Evolutionary conservation across 306 rosid genomes (phyloP), one percentile per base, ranked within the genome.

Genomic region (Inga leiocalycina): DNA sequence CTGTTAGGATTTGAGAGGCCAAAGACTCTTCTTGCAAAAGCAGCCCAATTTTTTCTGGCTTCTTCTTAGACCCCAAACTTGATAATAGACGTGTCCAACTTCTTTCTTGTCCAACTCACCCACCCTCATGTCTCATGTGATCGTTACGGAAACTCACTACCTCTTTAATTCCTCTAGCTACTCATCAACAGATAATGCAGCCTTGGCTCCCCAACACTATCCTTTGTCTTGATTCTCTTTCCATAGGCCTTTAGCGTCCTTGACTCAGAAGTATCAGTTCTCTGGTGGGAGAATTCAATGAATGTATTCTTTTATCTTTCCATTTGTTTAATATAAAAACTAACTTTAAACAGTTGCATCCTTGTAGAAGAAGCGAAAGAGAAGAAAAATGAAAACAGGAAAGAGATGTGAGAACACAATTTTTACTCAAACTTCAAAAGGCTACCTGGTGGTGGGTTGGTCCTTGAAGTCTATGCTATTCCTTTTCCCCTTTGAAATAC

Each of bases 361-460:
- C 84, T 82, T 83, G 81, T 82, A 82, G 90, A 84, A 73, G 83
- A 84, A 85, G 88, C 45, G 62, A 84, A 85, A 82, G 83, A 88
- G 87, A 77, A 79, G 90, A 85, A 82, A 85, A 85, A 65, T 16
- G 68, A 88, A 79, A 88, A 76, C 66, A 32, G 86, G 90, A 84
- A 82, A 82, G 84, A 88, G 87, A 85, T 79, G 77, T 76, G 84
- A 65, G 83, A 57, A 76, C 85, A 30, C 83, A 75, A 82, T 44
- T 79, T 71, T 82, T 82, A 67, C 88, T 45, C 83, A 34, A 79
- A 88, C 82, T 75, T 72, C 90, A 82, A 85, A 74, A 75, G 79
- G 85, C 79, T 82, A 82, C 87, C 79, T 80, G 73, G 81, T 83
- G 90, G 88, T 82, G 88, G 87, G 88, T 82, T 85, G 88, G 87